Base-by-base conservation (phyloP, 805 yeast species). In the Metschnikowia picachoensis region DNA sequence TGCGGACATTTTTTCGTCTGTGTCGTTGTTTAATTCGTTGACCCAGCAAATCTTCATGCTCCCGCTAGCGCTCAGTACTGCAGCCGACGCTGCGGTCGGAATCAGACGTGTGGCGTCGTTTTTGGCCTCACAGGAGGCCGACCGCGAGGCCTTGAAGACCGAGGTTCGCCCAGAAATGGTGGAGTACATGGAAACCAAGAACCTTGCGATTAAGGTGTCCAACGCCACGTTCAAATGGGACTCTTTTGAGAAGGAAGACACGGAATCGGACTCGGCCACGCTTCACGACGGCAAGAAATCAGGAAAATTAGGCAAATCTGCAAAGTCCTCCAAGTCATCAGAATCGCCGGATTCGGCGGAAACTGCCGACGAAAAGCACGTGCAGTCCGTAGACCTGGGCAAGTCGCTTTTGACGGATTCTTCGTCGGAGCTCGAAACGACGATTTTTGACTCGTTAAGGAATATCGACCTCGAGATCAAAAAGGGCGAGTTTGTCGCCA, bases 201-300 rank as follows among this genome's bases (percentile, higher is more conserved):
- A 54, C 31, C 52, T 68, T 20, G 83, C 88, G 0, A 64, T 88
- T 37, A 61, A 61, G 16, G 67, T 85, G 10, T 55, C 59, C 0
- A 50, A 78, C 47, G 95, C 82, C 8, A 61, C 73, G 1, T 88
- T 87, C 57, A 74, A 74, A 46, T 88, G 96, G 96, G 85, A 79
- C 43, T 32, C 53, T 3, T 64, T 60, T 41, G 58, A 51, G 15
- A 49, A 47, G 12, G 59, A 50, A 3, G 58, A 50, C 4, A 47
- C 46, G 15, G 60, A 57, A 20, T n/a, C 33, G 12, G 47, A 30
- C 3, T 30, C 43, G 6, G 42, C 11, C 14, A 44, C 41, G 12
- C 41, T 37, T 28, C 27, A 25, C 10, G 40, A 77, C 70, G 60
- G 73, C 64, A 41, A 61, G 35, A 52, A 42, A 40, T 43, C 38